Conservation (phyloP, 352 stramenopile species). For the Globisporangium nagaii region DNA sequence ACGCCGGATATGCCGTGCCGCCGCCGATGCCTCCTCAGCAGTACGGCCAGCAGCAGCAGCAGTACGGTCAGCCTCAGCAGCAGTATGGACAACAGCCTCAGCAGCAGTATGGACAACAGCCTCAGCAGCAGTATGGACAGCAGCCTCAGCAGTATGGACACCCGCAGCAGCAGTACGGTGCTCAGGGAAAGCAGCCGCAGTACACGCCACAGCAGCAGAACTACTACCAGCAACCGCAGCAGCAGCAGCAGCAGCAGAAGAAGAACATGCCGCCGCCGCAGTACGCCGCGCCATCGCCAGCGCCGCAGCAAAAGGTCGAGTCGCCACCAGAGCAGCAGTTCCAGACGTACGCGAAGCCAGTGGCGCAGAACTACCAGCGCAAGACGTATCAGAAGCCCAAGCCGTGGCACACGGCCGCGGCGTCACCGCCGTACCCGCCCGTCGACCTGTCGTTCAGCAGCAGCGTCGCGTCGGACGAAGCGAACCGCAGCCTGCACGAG, state of each 20-base stretch:
- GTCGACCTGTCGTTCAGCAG: constrained; percentile 4
- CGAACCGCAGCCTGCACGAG: constrained; percentile 9
- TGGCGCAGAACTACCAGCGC: constrained; percentile 7
- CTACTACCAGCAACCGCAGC: constrained; percentile 7
- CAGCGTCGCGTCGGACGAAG: constrained; percentile 9
- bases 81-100: constrained; percentile 9
- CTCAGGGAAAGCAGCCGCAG: constrained; percentile 7
- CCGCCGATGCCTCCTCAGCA: constrained; percentile 9
- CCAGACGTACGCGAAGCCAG: constrained; percentile 5
- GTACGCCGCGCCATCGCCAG: neutral
- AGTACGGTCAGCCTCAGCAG: constrained; percentile 9
- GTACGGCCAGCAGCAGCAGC: constrained; percentile 6
- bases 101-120: constrained; percentile 7
- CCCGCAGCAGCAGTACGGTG: constrained; percentile 21
- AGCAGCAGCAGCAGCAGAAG: neutral
- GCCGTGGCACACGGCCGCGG: constrained; percentile 8
- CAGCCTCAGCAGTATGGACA: constrained; percentile 11
- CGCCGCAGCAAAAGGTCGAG: constrained; percentile 9
- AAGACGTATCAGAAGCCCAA: constrained; percentile 10
- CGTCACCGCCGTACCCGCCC: constrained; percentile 7
- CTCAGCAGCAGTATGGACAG: constrained; percentile 11
- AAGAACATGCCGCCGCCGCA: neutral
- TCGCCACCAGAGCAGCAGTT: constrained; percentile 2
- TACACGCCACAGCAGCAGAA: constrained; percentile 10
- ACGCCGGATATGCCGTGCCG: constrained; percentile 20